Conservation (phyloP, 805 yeast genomes). For the Lipomyces orientalis region DNA sequence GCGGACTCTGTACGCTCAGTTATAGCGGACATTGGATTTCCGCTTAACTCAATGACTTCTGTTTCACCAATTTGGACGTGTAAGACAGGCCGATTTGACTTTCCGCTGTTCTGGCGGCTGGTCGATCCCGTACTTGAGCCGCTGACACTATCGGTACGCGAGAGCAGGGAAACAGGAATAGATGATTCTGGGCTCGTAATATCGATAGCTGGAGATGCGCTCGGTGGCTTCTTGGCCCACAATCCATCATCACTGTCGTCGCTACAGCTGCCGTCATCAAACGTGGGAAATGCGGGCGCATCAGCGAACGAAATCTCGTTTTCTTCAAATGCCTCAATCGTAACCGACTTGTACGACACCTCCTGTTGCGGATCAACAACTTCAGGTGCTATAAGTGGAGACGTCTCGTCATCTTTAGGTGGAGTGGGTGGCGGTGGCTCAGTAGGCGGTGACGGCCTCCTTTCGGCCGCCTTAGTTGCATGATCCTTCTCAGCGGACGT, state of each 20-base stretch:
- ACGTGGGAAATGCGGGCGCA: conserved; percentile 60
- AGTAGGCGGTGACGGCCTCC: background rate
- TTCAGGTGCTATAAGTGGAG: background rate
- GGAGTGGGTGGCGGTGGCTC: background rate
- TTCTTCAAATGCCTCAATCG: conserved; percentile 67
- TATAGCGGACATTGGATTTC: conserved; percentile 28
- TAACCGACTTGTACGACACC: conserved; percentile 38
- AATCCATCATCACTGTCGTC: conserved; percentile 56
- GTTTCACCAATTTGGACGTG: conserved; percentile 32
- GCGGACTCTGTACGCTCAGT: conserved; percentile 30
- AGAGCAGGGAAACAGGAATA: conserved; percentile 14
- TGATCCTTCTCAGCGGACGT: conserved; percentile 14
- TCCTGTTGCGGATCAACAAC: background rate
- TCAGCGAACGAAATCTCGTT: conserved; percentile 75
- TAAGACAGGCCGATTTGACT: conserved; percentile 30
- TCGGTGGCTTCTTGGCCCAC: conserved; percentile 58
- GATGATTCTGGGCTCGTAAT: conserved; percentile 10
- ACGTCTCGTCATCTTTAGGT: conserved; percentile 1
- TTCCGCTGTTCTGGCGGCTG: conserved; percentile 22
- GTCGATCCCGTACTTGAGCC: conserved; percentile 17
- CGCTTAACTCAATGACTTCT: background rate
- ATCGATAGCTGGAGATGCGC: background rate
- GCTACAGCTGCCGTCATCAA: conserved; percentile 30
- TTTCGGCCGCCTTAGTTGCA: background rate
- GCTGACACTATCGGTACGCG: conserved; percentile 9